A percentile compares a stretch with the other conserved stretches of the same genome.
phyloP scores from a whole-genome alignment of 1,139 yeast species.

The Spathaspora jeffriesii region DNA sequence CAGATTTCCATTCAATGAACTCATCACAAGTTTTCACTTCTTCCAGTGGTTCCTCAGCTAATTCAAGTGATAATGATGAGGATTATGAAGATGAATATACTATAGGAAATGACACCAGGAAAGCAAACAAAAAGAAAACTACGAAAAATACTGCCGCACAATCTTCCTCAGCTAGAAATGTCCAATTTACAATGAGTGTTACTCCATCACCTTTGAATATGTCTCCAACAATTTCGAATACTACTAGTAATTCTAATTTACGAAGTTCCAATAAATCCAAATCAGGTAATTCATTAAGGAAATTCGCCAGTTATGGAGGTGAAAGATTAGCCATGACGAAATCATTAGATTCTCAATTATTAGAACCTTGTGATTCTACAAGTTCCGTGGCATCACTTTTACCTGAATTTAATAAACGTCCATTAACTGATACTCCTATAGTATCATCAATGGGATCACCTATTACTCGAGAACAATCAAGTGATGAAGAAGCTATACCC shows the following conservation, averaged over 20 bases:
- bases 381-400: conserved; percentile 20
- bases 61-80: conserved; percentile 10
- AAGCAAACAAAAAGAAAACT: neutral
- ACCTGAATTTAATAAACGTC: conserved; percentile 69
- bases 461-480: conserved; percentile 29
- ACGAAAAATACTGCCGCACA: neutral
- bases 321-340: conserved; percentile 23
- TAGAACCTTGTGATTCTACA: conserved; percentile 19
- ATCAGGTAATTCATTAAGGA: conserved; percentile 1
- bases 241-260: neutral
- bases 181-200: conserved; percentile 10
- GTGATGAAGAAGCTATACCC: conserved; percentile 19
- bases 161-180: neutral
- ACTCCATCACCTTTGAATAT: conserved; percentile 14
- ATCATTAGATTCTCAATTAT: conserved; percentile 30
- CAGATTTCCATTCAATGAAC: conserved; percentile 13
- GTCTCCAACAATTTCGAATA: conserved; percentile 11
- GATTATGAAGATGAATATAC: conserved; percentile 9
- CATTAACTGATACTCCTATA: conserved; percentile 72
- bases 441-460: conserved; percentile 60
- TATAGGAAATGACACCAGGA: neutral
- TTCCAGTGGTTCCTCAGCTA: conserved; percentile 7
- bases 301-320: conserved; percentile 13
- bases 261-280: neutral
- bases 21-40: conserved; percentile 12